These are phyloP conservation scores for Phytophthora capsici DNA, from an alignment of 352 stramenopile species.

Conservation along the genomic window DNA sequence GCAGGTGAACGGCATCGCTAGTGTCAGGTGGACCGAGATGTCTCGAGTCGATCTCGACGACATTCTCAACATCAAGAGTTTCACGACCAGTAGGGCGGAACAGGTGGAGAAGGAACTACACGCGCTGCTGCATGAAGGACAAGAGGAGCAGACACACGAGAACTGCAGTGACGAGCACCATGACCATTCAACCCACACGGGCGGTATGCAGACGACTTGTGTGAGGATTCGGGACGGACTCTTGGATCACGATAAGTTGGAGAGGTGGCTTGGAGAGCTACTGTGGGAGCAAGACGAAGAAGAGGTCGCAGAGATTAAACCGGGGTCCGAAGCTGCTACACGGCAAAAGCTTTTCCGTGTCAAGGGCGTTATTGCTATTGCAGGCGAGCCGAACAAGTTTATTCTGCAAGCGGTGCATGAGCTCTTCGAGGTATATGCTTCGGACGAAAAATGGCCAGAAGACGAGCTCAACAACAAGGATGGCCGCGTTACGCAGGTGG, in stretches of 20 bases:
- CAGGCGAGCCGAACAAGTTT: slow-evolving; percentile 62
- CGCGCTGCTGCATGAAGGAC: slow-evolving; percentile 18
- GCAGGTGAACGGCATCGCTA: slow-evolving; percentile 75
- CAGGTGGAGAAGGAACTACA: slow-evolving; percentile 62
- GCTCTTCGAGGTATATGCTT: slow-evolving; percentile 79
- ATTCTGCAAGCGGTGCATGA: slow-evolving; percentile 87
- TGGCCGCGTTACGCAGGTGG: slow-evolving; percentile 49
- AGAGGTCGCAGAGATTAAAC: slow-evolving; percentile 7
- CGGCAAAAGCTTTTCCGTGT: slow-evolving; percentile 72
- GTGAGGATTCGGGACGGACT: slow-evolving; percentile 49
- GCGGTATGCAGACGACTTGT: slow-evolving; percentile 76
- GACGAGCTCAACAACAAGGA: slow-evolving; percentile 14
- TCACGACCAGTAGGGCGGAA: slow-evolving; percentile 68
- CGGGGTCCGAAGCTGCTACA: slow-evolving; percentile 9
- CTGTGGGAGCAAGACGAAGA: slow-evolving; percentile 67
- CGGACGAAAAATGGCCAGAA: slow-evolving; percentile 58
- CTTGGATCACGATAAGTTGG: slow-evolving; percentile 61
- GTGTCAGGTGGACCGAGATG: slow-evolving; percentile 65
- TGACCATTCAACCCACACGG: slow-evolving; percentile 47
- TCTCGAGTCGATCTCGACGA: slow-evolving; percentile 65
- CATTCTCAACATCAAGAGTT: slow-evolving; percentile 83
- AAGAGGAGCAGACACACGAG: slow-evolving; percentile 24
- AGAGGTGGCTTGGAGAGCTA: slow-evolving; percentile 74
- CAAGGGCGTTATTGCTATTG: slow-evolving; percentile 74
- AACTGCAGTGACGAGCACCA: slow-evolving; percentile 24